Evolutionary conservation across 768 basidiomycete species (phyloP).

Genomic region (Auricularia sp.): DNA sequence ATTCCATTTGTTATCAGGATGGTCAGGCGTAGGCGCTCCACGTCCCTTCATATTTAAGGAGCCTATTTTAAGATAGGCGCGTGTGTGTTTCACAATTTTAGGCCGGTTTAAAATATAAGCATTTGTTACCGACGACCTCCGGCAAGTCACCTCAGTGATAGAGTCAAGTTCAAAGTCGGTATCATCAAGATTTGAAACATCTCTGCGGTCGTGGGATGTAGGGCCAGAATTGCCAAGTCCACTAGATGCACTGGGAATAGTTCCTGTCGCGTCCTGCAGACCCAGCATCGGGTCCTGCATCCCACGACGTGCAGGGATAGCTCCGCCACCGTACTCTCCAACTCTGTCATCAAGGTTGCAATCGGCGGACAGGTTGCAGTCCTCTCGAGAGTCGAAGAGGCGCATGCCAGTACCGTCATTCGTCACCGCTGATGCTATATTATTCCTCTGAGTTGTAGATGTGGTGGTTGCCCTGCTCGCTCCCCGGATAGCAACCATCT

Average conservation of each 20-base stretch:
- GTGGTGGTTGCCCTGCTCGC: not conserved
- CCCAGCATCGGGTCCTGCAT: not conserved
- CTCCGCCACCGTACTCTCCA: not conserved
- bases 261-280: not conserved
- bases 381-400: not conserved
- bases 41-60: not conserved
- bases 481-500: not conserved
- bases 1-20: constrained; percentile 11
- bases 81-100: not conserved
- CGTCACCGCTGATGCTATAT: not conserved
- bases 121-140: not conserved
- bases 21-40: not conserved
- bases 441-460: not conserved
- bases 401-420: not conserved
- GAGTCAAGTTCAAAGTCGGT: not conserved
- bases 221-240: not conserved
- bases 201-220: not conserved
- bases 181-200: not conserved
- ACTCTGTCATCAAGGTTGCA: not conserved
- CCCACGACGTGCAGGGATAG: not conserved
- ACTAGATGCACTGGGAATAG: not conserved
- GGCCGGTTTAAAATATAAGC: not conserved
- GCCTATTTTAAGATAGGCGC: not conserved
- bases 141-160: not conserved
- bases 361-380: not conserved